Evolutionary conservation across 495 filamentous ascomycete genomes (phyloP), one percentile per base, ranked within the genome.

Genomic region (Usnea hakonensis): DNA sequence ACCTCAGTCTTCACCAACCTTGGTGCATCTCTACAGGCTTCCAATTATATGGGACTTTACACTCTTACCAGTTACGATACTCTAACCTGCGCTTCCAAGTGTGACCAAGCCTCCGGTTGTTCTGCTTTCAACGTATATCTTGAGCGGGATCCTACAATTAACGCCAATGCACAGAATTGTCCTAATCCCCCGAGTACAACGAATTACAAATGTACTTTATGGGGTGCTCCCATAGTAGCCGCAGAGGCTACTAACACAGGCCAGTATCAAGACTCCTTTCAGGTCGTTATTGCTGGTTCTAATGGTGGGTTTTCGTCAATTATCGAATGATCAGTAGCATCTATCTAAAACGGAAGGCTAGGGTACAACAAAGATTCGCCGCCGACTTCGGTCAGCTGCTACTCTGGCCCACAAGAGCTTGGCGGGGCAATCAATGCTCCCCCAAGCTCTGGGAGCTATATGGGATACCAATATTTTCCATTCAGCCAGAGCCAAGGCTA

Each of bases 151-250:
- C 79, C 79, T 1, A 69, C 64, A 14, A 30, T 78, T 4, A 71
- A 72, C 55, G 70, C 71, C 7, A 71, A 65, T 58, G 57, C 59
- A 26, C 55, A 61, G 8, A 41, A 56, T 50, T 78, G 76, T 67
- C 66, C 68, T 38, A 72, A 80, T 57, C 79, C 81, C 0, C 50
- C 75, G 13, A 75, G 74, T 21, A 73, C 73, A 30, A 81, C 78
- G 35, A 76, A 78, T 63, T 80, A 78, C 72, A 82, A 81, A 71
- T 84, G 81, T 64, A 73, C 75, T 28, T 76, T 79, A 63, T 83
- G 77, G 76, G 77, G 77, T 36, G 69, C 67, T n/a, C 61, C 65
- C 23, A 61, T 80, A 35, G 32, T 67, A 1, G 61, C 65, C 23
- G 61, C 35, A 0, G 68, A 69, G 5, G 77, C 77, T 36, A 36